These are phyloP conservation scores for Paracamarosporium sp. DNA, from an alignment of 2,329 filamentous ascomycete genomes.

Conservation along the genomic window DNA sequence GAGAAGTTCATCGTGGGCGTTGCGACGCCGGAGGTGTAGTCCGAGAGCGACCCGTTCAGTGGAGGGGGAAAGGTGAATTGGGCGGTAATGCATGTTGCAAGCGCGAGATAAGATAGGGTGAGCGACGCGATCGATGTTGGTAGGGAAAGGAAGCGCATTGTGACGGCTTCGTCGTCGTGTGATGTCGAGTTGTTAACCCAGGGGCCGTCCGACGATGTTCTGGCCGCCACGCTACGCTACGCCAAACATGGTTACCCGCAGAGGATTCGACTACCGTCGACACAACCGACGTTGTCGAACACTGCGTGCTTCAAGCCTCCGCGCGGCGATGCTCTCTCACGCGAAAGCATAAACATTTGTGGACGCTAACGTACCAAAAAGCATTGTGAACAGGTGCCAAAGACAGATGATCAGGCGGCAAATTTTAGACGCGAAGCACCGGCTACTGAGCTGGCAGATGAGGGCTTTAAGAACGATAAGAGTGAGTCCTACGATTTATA, in stretches of 20 bases:
- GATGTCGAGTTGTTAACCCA: background rate
- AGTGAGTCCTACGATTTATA: too few relatives aligned
- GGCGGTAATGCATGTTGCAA: background rate
- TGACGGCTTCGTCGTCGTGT: slow-evolving; percentile 7
- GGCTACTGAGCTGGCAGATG: too few relatives aligned
- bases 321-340: too few relatives aligned
- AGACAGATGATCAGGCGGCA: too few relatives aligned
- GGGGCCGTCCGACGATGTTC: background rate
- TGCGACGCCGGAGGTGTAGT: background rate
- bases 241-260: background rate
- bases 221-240: background rate
- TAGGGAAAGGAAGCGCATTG: slow-evolving; percentile 1
- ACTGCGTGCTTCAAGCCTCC: too few relatives aligned
- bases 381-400: too few relatives aligned
- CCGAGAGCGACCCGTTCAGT: background rate
- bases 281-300: too few relatives aligned
- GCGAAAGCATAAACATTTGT: too few relatives aligned
- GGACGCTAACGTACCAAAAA: too few relatives aligned
- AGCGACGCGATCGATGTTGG: background rate
- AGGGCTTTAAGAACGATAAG: too few relatives aligned
- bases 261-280: too few relatives aligned
- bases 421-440: too few relatives aligned
- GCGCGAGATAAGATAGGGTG: background rate
- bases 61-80: background rate
- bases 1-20: slow-evolving; percentile 4